Conservation (phyloP, 2,329 filamentous ascomycete species). For the Aspergillus tanneri region DNA sequence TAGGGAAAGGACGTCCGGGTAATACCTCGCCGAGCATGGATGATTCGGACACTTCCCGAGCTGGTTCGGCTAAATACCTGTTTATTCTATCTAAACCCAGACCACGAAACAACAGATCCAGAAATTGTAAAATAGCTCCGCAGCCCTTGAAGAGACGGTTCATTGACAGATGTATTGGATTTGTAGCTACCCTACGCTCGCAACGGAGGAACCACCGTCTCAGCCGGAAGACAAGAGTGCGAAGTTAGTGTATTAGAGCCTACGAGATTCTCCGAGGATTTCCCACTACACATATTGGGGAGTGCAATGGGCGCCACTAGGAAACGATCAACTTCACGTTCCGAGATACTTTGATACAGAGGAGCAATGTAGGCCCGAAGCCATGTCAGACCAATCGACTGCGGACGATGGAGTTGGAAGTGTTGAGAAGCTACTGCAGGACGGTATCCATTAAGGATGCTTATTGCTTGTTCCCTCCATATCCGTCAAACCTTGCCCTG, state of each 20-base stretch:
- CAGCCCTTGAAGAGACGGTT: not conserved
- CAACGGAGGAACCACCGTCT: not conserved
- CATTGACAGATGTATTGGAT: not conserved
- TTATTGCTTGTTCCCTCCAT: not conserved
- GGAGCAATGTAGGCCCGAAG: not conserved
- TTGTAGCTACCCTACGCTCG: not conserved
- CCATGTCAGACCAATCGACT: not conserved
- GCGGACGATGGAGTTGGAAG: no score
- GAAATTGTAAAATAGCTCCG: no score
- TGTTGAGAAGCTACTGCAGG: not conserved
- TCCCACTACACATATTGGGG: not conserved
- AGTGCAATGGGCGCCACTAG: not conserved
- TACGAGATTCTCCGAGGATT: not conserved
- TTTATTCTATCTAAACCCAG: no score
- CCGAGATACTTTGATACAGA: constrained; percentile 3
- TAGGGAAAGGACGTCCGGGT: no score
- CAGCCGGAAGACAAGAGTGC: not conserved
- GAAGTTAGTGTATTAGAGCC: not conserved
- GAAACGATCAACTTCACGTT: not conserved
- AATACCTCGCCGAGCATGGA: not conserved
- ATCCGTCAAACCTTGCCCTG: not conserved
- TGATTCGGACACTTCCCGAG: not conserved
- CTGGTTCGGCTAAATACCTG: not conserved
- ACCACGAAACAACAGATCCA: no score
- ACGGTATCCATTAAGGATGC: not conserved